Conservation (phyloP, 2,329 filamentous ascomycete species). For the Trichoderma asperellum region DNA sequence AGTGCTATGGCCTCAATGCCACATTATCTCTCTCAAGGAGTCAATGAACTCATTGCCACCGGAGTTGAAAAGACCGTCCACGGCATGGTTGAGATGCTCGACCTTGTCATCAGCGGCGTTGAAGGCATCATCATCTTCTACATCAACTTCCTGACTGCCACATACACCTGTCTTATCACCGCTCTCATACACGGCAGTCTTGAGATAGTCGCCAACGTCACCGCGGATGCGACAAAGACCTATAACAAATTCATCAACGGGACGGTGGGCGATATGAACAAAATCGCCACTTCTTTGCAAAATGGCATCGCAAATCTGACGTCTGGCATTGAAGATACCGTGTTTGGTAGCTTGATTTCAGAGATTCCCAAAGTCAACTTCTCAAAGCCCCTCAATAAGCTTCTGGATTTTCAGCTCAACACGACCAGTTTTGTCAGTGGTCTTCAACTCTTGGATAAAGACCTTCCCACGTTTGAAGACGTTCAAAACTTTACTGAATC, state of each 20-base stretch:
- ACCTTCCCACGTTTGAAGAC: slow-evolving; percentile 80
- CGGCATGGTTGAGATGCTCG: slow-evolving; percentile 77
- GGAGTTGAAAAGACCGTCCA: slow-evolving; percentile 80
- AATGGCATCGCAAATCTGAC: slow-evolving; percentile 56
- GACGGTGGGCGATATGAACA: slow-evolving; percentile 64
- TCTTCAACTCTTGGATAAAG: slow-evolving; percentile 72
- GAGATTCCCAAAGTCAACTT: slow-evolving; percentile 64
- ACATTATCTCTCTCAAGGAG: slow-evolving; percentile 85
- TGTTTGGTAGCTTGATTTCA: slow-evolving; percentile 55
- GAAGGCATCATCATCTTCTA: slow-evolving; percentile 89
- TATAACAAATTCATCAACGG: slow-evolving; percentile 56
- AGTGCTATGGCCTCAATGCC: slow-evolving; percentile 98
- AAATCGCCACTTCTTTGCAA: slow-evolving; percentile 54
- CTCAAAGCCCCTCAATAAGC: slow-evolving; percentile 62
- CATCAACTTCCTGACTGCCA: slow-evolving; percentile 88
- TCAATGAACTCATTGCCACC: slow-evolving; percentile 82
- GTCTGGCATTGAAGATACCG: slow-evolving; percentile 46
- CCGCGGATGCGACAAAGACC: slow-evolving; percentile 56
- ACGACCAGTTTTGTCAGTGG: slow-evolving; percentile 69
- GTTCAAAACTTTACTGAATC: slow-evolving; percentile 80
- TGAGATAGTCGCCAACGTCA: slow-evolving; percentile 62
- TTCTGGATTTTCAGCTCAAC: slow-evolving; percentile 71
- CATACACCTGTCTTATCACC: slow-evolving; percentile 87
- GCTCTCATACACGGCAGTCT: slow-evolving; percentile 80
- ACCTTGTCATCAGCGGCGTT: slow-evolving; percentile 78